A percentile compares a stretch with the other conserved stretches of the same genome.
phyloP scores from a whole-genome alignment of 768 basidiomycete species.

The Daedaleopsis sinensis region DNA sequence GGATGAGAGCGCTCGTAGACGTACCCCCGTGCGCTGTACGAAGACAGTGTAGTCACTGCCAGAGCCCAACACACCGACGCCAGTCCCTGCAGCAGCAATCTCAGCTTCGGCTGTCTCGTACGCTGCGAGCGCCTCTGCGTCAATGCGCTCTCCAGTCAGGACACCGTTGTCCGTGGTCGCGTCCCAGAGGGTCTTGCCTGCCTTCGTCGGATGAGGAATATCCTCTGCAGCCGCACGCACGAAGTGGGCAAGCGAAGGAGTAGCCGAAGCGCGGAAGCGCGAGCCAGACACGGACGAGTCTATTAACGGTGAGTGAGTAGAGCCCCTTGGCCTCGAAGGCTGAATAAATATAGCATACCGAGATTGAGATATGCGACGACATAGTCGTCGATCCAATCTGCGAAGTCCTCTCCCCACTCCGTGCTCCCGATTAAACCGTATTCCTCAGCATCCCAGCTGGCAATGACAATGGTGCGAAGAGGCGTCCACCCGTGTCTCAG shows the following conservation, averaged over 20 bases:
- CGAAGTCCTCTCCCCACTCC: conserved; percentile 94
- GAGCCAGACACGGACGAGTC: conserved; percentile 14
- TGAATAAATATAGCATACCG: conserved; percentile 45
- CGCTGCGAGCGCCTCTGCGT: conserved; percentile 44
- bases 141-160: conserved; percentile 45
- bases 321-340: neutral
- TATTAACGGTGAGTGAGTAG: conserved; percentile 50
- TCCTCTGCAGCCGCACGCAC: conserved; percentile 68
- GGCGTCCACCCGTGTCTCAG: conserved; percentile 82
- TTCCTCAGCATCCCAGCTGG: conserved; percentile 83
- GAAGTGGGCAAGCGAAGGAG: conserved; percentile 83
- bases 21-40: conserved; percentile 75
- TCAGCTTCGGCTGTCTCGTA: conserved; percentile 39
- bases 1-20: conserved; percentile 28
- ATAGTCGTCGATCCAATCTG: conserved; percentile 75
- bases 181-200: conserved; percentile 76
- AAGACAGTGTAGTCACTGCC: conserved; percentile 94
- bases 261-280: conserved; percentile 57
- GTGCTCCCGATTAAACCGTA: conserved; percentile 83
- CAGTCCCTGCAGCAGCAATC: conserved; percentile 35
- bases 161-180: conserved; percentile 62
- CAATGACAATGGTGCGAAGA: conserved; percentile 72
- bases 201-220: conserved; percentile 71
- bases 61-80: conserved; percentile 69
- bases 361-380: conserved; percentile 89